A percentile compares a stretch with the other conserved stretches of the same genome.
Conservation (phyloP, 306 rosid species). For the Citrullus colocynthis region DNA sequence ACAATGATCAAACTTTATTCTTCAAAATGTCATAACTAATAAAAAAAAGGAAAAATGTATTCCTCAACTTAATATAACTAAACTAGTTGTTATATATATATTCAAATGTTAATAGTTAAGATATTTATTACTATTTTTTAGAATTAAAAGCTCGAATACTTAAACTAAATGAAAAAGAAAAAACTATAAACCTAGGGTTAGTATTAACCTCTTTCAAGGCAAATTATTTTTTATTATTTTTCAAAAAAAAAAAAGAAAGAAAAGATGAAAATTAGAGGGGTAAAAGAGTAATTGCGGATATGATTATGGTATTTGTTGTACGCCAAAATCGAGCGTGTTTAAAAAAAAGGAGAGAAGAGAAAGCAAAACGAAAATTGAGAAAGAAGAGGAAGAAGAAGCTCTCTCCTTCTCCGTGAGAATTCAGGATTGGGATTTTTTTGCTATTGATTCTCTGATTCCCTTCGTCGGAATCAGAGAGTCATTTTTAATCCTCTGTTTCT, state of each 20-base stretch:
- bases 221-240: too few species aligned
- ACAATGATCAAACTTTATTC: not conserved
- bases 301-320: conserved; percentile 3
- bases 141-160: too few species aligned
- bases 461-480: conserved; percentile 53
- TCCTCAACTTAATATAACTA: too few species aligned
- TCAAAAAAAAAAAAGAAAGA: not conserved
- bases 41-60: too few species aligned
- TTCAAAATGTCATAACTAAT: not conserved
- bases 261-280: conserved; percentile 4
- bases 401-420: conserved; percentile 7
- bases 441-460: conserved; percentile 66
- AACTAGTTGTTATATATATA: too few species aligned
- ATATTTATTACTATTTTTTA: too few species aligned
- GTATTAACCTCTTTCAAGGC: not conserved
- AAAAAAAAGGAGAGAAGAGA: conserved; percentile 31
- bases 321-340: conserved; percentile 23
- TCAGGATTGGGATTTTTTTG: conserved; percentile 13
- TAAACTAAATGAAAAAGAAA: not conserved
- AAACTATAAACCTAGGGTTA: not conserved
- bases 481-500: not conserved
- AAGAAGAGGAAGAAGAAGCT: not conserved
- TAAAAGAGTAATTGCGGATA: conserved; percentile 4
- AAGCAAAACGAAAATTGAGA: conserved; percentile 8
- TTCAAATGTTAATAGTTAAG: too few species aligned